Evolutionary conservation across 257 asterid genomes (phyloP).

Genomic region (Ilex asprella): DNA sequence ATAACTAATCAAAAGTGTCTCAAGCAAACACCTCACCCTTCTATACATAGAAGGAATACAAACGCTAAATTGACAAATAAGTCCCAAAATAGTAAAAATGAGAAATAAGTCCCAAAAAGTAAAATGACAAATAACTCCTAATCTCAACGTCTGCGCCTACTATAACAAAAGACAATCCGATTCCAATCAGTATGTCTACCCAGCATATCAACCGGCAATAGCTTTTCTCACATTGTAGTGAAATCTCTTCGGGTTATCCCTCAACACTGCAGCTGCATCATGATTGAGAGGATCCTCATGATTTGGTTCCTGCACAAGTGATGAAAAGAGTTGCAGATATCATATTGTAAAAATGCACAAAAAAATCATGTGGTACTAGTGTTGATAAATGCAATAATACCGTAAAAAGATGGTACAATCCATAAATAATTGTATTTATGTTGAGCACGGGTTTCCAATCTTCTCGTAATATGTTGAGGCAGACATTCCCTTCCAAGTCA

Average conservation of each 20-base stretch:
- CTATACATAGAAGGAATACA: too few species aligned
- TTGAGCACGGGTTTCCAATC: slow-evolving; percentile 47
- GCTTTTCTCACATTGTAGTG: slow-evolving; percentile 41
- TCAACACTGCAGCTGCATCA: slow-evolving; percentile 30
- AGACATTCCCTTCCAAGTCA: slow-evolving; percentile 4
- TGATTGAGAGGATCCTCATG: slow-evolving; percentile 38
- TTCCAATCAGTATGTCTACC: slow-evolving; percentile 5
- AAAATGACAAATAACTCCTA: too few species aligned
- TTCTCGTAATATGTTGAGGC: slow-evolving; percentile 32
- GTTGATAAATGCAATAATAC: background rate
- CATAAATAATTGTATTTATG: slow-evolving; percentile 35
- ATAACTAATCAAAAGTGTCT: too few species aligned
- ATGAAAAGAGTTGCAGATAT: background rate
- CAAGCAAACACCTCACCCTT: too few species aligned
- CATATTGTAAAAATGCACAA: background rate
- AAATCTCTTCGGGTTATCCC: slow-evolving; percentile 34
- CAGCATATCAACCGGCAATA: slow-evolving; percentile 38
- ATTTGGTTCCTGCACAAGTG: slow-evolving; percentile 29
- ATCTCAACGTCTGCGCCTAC: too few species aligned
- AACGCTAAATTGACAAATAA: too few species aligned
- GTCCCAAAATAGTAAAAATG: too few species aligned
- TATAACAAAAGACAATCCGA: too few species aligned
- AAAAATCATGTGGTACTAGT: too few species aligned
- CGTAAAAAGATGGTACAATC: slow-evolving; percentile 10
- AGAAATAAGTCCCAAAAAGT: too few species aligned